Evolutionary conservation across 495 filamentous ascomycete species (phyloP).

Genomic region (Daldinia bambusicola): DNA sequence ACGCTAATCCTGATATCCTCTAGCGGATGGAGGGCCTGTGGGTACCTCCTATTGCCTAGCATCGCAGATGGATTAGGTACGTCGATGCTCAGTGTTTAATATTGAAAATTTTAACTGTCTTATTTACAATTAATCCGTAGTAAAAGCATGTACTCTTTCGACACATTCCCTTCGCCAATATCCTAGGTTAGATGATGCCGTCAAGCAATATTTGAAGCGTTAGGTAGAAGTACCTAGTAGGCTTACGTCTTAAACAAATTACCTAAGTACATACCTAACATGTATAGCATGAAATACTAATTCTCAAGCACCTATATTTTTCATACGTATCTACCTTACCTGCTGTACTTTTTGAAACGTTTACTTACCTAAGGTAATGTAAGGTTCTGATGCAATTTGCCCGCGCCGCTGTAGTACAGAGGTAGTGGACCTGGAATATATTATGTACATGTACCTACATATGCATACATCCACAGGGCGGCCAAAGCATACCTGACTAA

Average conservation of each 20-base stretch:
- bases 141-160: not conserved
- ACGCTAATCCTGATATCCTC: constrained; percentile 16
- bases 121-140: not conserved
- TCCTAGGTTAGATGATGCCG: not conserved
- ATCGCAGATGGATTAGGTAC: constrained; percentile 4
- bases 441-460: constrained; percentile 16
- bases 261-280: too few species aligned
- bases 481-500: not conserved
- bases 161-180: not conserved
- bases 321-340: not conserved
- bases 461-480: not conserved
- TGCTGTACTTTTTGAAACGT: not conserved
- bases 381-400: constrained; percentile 17
- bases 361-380: constrained; percentile 5
- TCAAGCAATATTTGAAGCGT: not conserved
- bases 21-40: constrained; percentile 23
- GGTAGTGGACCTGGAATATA: not conserved
- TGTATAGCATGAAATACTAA: not conserved
- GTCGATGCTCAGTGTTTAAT: constrained; percentile 3
- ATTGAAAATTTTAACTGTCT: constrained; percentile 10
- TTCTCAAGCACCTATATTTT: not conserved
- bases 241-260: not conserved
- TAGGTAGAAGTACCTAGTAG: not conserved
- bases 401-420: constrained; percentile 13
- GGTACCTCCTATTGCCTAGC: constrained; percentile 22